Evolutionary conservation across 768 basidiomycete species (phyloP).

Genomic region (Serendipita sp.): DNA sequence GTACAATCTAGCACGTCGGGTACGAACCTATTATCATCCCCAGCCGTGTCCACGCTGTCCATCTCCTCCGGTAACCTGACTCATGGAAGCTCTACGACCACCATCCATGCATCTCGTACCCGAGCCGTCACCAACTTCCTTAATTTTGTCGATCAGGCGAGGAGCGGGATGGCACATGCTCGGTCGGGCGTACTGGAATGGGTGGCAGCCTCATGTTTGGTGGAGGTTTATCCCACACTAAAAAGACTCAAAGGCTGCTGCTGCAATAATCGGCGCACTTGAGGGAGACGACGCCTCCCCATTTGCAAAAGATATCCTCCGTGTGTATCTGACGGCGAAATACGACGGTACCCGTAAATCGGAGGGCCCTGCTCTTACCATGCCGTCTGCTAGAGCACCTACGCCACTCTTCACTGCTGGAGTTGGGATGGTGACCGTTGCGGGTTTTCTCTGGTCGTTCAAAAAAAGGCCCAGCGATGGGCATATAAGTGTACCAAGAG

Average conservation of each 20-base stretch:
- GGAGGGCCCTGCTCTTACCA: not conserved
- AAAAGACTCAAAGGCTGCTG: not conserved
- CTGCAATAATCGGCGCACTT: not conserved
- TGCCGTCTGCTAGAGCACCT: not conserved
- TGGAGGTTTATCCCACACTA: not conserved
- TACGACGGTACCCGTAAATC: not conserved
- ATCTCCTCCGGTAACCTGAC: not conserved
- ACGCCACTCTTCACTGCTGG: not conserved
- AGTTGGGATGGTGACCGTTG: not conserved
- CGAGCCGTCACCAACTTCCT: not conserved
- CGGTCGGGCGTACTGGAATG: not conserved
- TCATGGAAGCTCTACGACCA: not conserved
- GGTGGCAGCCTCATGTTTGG: not conserved
- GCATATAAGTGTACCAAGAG: not conserved
- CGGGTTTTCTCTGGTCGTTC: not conserved
- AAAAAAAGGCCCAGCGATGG: not conserved
- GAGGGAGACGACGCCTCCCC: not conserved
- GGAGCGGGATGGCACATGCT: not conserved
- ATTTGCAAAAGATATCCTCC: not conserved
- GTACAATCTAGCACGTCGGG: not conserved
- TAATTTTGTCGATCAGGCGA: not conserved
- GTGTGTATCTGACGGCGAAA: not conserved
- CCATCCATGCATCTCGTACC: not conserved
- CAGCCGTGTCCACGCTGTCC: not conserved
- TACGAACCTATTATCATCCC: not conserved